phyloP scores from a whole-genome alignment of 176 grass and related monocot species.

The Musa schizocarpa region DNA sequence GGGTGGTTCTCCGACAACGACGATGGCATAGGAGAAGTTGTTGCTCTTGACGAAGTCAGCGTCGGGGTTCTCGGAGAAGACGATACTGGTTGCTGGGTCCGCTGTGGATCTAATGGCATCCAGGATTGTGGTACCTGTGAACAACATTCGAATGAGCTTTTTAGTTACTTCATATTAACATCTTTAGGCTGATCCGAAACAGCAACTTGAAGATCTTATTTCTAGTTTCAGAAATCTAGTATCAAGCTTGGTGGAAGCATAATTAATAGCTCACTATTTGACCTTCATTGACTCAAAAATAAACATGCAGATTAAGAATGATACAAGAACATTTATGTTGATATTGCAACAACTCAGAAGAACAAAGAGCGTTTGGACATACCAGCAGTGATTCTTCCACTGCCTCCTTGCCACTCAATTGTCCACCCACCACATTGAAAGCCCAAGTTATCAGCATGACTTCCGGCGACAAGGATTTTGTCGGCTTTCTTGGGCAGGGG shows the following conservation, averaged over 20 bases:
- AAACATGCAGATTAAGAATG: too few relatives aligned
- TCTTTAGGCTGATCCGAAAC: too few relatives aligned
- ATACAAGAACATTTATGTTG: too few relatives aligned
- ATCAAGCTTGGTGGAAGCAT: too few relatives aligned
- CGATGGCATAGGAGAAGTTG: neutral
- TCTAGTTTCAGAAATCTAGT: too few relatives aligned
- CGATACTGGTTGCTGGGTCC: neutral
- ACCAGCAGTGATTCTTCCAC: conserved; percentile 2
- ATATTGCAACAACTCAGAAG: too few relatives aligned
- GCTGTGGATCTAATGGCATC: neutral
- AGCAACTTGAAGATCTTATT: too few relatives aligned
- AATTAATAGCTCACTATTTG: too few relatives aligned
- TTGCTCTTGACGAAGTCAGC: neutral
- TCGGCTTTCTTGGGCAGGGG: neutral
- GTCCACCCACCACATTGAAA: conserved; percentile 6
- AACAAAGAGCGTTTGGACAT: neutral
- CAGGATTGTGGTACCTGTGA: conserved; percentile 5
- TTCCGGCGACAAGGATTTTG: neutral
- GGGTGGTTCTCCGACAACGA: neutral
- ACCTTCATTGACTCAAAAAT: too few relatives aligned
- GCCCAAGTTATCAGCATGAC: conserved; percentile 4
- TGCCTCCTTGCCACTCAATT: conserved; percentile 2
- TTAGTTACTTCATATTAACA: too few relatives aligned
- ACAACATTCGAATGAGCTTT: neutral
- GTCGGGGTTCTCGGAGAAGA: conserved; percentile 3